phyloP scores from a whole-genome alignment of 176 grass and related monocot species.

The Dendrocalamus sinicus region DNA sequence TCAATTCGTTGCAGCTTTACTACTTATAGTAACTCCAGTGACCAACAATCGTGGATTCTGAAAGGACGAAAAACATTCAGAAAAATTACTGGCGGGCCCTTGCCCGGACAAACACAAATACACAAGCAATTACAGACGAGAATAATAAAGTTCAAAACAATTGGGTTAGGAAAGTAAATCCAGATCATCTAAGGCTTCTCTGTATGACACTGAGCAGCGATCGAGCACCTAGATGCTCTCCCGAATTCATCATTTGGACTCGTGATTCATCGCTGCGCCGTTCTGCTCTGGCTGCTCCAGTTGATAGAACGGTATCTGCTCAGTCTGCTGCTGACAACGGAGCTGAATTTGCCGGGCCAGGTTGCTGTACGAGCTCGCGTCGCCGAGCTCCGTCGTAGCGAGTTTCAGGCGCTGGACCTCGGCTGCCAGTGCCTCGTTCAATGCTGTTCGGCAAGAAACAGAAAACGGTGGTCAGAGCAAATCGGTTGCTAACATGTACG shows the following conservation, averaged over 20 bases:
- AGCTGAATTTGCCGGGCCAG: conserved; percentile 61
- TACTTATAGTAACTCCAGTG: conserved; percentile 28
- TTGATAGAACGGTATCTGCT: conserved; percentile 73
- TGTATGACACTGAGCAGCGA: neutral
- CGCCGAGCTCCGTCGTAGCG: conserved; percentile 49
- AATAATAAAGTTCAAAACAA: conserved; percentile 44
- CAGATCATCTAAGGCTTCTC: conserved; percentile 38
- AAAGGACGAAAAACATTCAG: conserved; percentile 53
- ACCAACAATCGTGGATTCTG: conserved; percentile 37
- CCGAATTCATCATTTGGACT: conserved; percentile 44
- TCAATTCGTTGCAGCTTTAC: conserved; percentile 39
- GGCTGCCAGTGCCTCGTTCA: conserved; percentile 83
- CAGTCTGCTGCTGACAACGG: conserved; percentile 54
- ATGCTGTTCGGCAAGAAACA: conserved; percentile 46
- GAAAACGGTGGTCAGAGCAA: neutral
- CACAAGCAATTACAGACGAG: conserved; percentile 47
- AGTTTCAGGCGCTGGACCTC: conserved; percentile 93
- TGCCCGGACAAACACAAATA: conserved; percentile 34
- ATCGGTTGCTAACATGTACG: neutral
- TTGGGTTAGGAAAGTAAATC: conserved; percentile 63
- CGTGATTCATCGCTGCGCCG: conserved; percentile 43
- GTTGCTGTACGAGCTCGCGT: conserved; percentile 53
- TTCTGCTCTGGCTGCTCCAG: conserved; percentile 68
- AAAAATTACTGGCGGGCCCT: conserved; percentile 37
- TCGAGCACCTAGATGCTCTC: neutral